Base-by-base conservation (phyloP, 768 basidiomycete genomes). In the Tricholoma bakamatsutake region DNA sequence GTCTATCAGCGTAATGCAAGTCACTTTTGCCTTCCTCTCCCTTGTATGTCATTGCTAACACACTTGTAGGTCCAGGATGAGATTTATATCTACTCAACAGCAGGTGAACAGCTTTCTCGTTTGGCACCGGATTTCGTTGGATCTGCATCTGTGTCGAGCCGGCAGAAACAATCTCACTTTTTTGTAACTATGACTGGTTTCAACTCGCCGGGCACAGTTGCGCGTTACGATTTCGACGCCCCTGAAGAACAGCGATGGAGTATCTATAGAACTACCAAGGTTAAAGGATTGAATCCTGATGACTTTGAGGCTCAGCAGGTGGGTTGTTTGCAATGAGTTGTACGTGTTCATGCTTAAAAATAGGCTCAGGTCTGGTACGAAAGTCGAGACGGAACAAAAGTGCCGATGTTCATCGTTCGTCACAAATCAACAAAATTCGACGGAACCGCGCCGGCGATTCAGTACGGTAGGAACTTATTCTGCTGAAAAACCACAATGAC, bases 401-500 rank as follows among this genome's bases (percentile, higher is more conserved):
- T 93, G 33, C 91, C 90, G 1, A 92, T 93, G 90, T 93, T 91
- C 64, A 78, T 93, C 59, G 86, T 91, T 17, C 79, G 83, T 45
- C 88, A 88, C 65, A 85, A 86, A 66, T 77, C 75, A 35, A 88
- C 86, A 3, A 72, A 78, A 57, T 75, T 81, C 40, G 87, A 92
- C 58, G 90, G 90, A 12, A 85, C 84, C 0, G 88, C 89, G 0
- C 82, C 90, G 13, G 85, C 80, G 0, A 73, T 91, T 27, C 88
- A 90, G 66, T 93, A 90, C 55, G 90, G 88, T 85, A 55, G 61
- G 72, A 11, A 52, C 24, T 56, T 28, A 11, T 33, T 56, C 6
- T 17, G 11, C 21, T 33, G 17, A 3, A n/a, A 35, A 47, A 28
- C 6, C 37, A 9, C 13, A 31, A 35, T 17, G 28, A 11, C n/a